Conservation (phyloP, 2,329 filamentous ascomycete species). For the Aspergillus vadensis region DNA sequence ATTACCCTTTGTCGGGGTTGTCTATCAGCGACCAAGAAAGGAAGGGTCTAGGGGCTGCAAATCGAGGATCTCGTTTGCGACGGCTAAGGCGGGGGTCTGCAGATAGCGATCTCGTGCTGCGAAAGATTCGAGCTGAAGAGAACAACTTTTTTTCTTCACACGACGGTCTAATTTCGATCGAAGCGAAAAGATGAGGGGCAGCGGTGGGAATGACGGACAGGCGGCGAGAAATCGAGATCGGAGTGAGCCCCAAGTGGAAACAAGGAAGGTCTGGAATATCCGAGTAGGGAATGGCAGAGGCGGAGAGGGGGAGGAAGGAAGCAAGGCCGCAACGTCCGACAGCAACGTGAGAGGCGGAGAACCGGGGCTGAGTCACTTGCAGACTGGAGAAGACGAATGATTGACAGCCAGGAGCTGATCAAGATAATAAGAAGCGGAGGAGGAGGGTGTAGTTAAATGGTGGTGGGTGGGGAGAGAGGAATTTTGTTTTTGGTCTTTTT, state of each 20-base stretch:
- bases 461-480: slow-evolving; percentile 8
- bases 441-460: background rate
- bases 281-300: slow-evolving; percentile 11
- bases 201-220: slow-evolving; percentile 11
- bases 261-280: slow-evolving; percentile 16
- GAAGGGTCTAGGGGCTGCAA: slow-evolving; percentile 21
- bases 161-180: slow-evolving; percentile 4
- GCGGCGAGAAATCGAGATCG: slow-evolving; percentile 17
- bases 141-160: background rate
- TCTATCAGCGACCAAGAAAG: slow-evolving; percentile 14
- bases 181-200: slow-evolving; percentile 8
- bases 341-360: slow-evolving; percentile 19
- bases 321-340: slow-evolving; percentile 24
- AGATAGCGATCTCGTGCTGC: slow-evolving; percentile 17
- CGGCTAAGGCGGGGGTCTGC: slow-evolving; percentile 20
- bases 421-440: slow-evolving; percentile 13
- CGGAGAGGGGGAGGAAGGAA: slow-evolving; percentile 15
- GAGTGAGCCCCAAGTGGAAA: slow-evolving; percentile 17
- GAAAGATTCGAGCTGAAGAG: slow-evolving; percentile 9
- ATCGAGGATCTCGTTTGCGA: slow-evolving; percentile 11
- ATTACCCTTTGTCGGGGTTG: slow-evolving; percentile 35
- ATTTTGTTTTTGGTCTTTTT: slow-evolving; percentile 16
- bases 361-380: slow-evolving; percentile 18
- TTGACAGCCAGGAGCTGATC: slow-evolving; percentile 27
- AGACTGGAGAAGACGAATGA: slow-evolving; percentile 27